Percentiles rank a stretch among this genome's conserved stretches.
Evolutionary conservation across 768 basidiomycete species (phyloP).

Genomic region (Lanmaoa rubissima): DNA sequence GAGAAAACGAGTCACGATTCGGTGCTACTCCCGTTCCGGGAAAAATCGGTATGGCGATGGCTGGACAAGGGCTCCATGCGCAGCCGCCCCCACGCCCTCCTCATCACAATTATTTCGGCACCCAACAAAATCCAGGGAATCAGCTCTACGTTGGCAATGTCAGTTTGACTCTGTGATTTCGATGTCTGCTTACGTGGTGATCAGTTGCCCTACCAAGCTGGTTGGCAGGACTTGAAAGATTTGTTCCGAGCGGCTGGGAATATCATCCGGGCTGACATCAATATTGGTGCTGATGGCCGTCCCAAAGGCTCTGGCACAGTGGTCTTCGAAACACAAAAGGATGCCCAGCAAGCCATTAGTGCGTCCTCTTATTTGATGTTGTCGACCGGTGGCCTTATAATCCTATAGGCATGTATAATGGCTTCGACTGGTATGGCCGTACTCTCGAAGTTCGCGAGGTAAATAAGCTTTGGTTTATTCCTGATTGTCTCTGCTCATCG

Average conservation of each 20-base stretch:
- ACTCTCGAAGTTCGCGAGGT: conserved; percentile 96
- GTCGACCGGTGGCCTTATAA: not conserved
- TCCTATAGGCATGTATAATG: conserved; percentile 85
- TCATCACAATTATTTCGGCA: conserved; percentile 70
- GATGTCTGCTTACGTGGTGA: conserved; percentile 2
- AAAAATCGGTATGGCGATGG: conserved; percentile 95
- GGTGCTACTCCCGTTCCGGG: conserved; percentile 95
- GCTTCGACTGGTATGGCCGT: conserved; percentile 96
- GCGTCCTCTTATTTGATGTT: conserved; percentile 30
- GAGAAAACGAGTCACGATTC: conserved; percentile 93
- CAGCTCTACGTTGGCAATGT: conserved; percentile 94
- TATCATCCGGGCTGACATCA: conserved; percentile 94
- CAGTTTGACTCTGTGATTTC: conserved; percentile 21
- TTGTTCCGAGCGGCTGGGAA: conserved; percentile 94
- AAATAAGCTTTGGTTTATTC: conserved; percentile 17
- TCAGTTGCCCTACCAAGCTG: conserved; percentile 93
- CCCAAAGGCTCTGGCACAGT: conserved; percentile 99
- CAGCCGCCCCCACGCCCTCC: conserved; percentile 81
- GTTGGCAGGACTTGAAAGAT: conserved; percentile 98
- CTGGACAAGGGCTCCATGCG: conserved; percentile 80
- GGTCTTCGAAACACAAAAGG: conserved; percentile 87
- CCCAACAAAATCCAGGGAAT: conserved; percentile 67
- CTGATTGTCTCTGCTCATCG: not conserved
- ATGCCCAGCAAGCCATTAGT: conserved; percentile 92
- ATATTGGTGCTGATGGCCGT: conserved; percentile 86